These are phyloP conservation scores for Paraphoma sp. DNA, from an alignment of 2,329 filamentous ascomycete species.

Conservation along the genomic window DNA sequence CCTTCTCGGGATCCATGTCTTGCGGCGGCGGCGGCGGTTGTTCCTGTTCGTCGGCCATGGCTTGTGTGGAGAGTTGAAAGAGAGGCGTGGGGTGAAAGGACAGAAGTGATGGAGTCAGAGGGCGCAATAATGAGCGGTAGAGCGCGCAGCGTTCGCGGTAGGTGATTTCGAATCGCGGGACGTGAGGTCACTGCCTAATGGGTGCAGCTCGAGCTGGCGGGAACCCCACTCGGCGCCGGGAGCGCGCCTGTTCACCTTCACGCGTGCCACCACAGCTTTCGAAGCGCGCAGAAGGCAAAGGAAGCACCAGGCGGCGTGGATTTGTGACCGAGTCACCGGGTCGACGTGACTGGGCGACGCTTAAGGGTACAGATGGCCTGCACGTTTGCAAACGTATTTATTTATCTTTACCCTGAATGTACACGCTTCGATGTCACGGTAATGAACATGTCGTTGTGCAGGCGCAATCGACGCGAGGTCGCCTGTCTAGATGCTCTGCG, in stretches of 20 bases:
- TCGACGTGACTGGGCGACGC: no score
- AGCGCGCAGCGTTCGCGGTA: slow-evolving; percentile 1
- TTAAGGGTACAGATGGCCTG: no score
- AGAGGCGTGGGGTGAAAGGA: not conserved
- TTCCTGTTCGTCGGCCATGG: slow-evolving; percentile 33
- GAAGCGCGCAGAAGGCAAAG: not conserved
- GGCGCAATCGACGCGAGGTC: no score
- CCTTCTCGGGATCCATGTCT: slow-evolving; percentile 56
- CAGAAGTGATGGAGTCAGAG: slow-evolving; percentile 1
- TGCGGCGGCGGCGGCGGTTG: slow-evolving; percentile 19
- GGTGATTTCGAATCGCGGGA: not conserved
- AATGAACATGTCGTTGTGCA: no score
- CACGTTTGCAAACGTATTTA: no score
- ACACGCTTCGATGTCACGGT: no score
- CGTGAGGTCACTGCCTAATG: not conserved
- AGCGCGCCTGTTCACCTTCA: not conserved
- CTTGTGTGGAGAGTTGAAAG: slow-evolving; percentile 3
- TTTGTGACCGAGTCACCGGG: not conserved
- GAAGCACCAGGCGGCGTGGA: not conserved
- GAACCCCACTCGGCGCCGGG: not conserved
- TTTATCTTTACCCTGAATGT: no score
- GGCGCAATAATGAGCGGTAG: not conserved
- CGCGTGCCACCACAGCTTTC: not conserved
- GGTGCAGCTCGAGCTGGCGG: not conserved
- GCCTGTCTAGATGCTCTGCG: no score